Evolutionary conservation across 257 asterid species (phyloP).

Genomic region (Leptodermis oblonga): DNA sequence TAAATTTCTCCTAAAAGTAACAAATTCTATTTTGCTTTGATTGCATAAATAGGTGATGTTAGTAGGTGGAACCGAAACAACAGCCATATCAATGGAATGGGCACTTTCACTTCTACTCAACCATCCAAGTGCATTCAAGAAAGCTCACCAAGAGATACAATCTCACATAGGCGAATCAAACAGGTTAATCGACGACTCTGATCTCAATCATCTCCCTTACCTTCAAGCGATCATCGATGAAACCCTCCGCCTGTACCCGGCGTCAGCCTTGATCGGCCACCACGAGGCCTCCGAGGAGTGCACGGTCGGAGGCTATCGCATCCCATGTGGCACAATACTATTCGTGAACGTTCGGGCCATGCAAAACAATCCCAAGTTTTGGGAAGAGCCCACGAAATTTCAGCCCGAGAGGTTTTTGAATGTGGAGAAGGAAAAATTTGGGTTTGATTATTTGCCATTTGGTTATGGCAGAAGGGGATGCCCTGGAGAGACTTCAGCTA

Average conservation of each 20-base stretch:
- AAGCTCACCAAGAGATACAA: slow-evolving; percentile 53
- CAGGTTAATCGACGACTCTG: slow-evolving; percentile 45
- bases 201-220: slow-evolving; percentile 35
- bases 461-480: slow-evolving; percentile 32
- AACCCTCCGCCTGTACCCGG: slow-evolving; percentile 27
- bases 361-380: not conserved
- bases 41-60: slow-evolving; percentile 32
- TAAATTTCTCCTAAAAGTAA: too few relatives aligned
- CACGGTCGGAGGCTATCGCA: slow-evolving; percentile 18
- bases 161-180: slow-evolving; percentile 21
- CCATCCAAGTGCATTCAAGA: slow-evolving; percentile 39
- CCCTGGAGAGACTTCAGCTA: slow-evolving; percentile 20
- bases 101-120: slow-evolving; percentile 50
- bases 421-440: slow-evolving; percentile 13
- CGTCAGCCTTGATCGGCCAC: slow-evolving; percentile 14
- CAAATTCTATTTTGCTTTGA: not conserved
- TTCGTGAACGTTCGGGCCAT: slow-evolving; percentile 28
- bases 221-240: slow-evolving; percentile 19
- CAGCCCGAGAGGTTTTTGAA: slow-evolving; percentile 31
- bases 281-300: slow-evolving; percentile 30
- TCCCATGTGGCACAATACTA: slow-evolving; percentile 25
- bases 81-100: slow-evolving; percentile 65
- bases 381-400: slow-evolving; percentile 25
- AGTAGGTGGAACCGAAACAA: slow-evolving; percentile 52
- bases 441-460: slow-evolving; percentile 25